Base-by-base conservation (phyloP, 306 rosid species). In the Prunus davidiana region DNA sequence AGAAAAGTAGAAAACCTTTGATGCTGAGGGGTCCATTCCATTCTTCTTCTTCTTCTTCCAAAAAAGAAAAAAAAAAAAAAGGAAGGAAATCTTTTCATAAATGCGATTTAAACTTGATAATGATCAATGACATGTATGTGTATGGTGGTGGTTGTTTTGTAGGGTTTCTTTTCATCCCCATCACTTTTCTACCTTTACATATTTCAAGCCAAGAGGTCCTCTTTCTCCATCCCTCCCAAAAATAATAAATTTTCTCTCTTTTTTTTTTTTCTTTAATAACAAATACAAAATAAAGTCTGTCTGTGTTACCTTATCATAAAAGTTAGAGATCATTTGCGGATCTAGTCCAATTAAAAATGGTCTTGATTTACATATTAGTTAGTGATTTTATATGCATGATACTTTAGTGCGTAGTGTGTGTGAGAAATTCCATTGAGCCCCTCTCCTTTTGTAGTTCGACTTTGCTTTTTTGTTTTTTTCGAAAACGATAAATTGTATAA, bases 101-200 rank as follows among this genome's bases (percentile, higher is more conserved):
- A n/a, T 38, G 32, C 5, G 71, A 45, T 67, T 25, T 67, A 69
- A 64, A 71, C 20, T 34, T 71, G 79, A 52, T 68, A 25, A 32
- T 62, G 80, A 58, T 58, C 16, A 71, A 62, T 76, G 85, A 50
- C 56, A 55, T 46, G 60, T 76, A 73, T 16, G 69, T 46, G 82
- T 83, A 82, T 76, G 86, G 90, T 75, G 79, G 82, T 83, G 80
- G 87, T 78, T 85, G 81, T 77, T 47, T 47, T 10, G 13, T 15
- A 58, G 69, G 78, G 74, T 69, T 64, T 22, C 58, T 76, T 81
- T 66, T 72, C 74, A 57, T 60, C 73, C 67, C 38, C 47, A 46
- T 82, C 88, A 60, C 84, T 81, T 74, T 68, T 84, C 30, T 41
- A 66, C 79, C 85, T 83, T 76, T 81, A 62, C 72, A 74, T 41